phyloP scores from a whole-genome alignment of 108 stramenopile species.

The Nitzschia sp. region DNA sequence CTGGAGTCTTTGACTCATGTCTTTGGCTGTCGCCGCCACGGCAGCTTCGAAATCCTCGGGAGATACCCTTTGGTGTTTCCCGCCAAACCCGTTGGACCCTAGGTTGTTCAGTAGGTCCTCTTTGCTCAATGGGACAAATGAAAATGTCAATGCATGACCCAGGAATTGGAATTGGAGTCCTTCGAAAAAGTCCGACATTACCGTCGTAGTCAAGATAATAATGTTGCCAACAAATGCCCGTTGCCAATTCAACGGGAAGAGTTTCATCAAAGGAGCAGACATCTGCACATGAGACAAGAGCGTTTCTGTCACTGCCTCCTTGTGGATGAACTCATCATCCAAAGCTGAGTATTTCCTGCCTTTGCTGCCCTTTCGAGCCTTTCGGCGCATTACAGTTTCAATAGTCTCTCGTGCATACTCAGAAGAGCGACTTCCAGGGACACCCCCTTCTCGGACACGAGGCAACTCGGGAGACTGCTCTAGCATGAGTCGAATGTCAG shows the following conservation, averaged over 20 bases:
- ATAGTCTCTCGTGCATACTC: constrained; percentile 65
- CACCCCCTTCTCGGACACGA: constrained; percentile 47
- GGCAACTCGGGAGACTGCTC: constrained; percentile 78
- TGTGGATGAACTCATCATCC: constrained; percentile 73
- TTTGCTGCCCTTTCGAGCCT: constrained; percentile 45
- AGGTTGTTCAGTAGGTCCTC: constrained; percentile 74
- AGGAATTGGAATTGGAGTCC: constrained; percentile 81
- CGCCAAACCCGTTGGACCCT: constrained; percentile 56
- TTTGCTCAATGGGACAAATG: constrained; percentile 85
- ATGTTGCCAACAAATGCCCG: constrained; percentile 85
- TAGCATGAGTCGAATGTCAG: constrained; percentile 76
- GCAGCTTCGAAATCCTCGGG: constrained; percentile 84
- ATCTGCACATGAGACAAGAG: constrained; percentile 85
- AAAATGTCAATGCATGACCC: constrained; percentile 75
- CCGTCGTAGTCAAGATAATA: constrained; percentile 70
- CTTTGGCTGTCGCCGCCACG: constrained; percentile 75
- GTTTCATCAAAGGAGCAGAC: constrained; percentile 79
- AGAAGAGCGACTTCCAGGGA: constrained; percentile 21
- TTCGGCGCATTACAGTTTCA: constrained; percentile 58
- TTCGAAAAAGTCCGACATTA: constrained; percentile 82
- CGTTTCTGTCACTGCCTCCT: constrained; percentile 81
- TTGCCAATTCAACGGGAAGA: constrained; percentile 87
- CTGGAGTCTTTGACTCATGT: constrained; percentile 70
- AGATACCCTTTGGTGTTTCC: constrained; percentile 47
- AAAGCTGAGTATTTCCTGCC: constrained; percentile 25